A percentile compares a stretch with the other conserved stretches of the same genome.
Conservation (phyloP, 73 alveolate genomes). For the Blepharisma japonicum region DNA sequence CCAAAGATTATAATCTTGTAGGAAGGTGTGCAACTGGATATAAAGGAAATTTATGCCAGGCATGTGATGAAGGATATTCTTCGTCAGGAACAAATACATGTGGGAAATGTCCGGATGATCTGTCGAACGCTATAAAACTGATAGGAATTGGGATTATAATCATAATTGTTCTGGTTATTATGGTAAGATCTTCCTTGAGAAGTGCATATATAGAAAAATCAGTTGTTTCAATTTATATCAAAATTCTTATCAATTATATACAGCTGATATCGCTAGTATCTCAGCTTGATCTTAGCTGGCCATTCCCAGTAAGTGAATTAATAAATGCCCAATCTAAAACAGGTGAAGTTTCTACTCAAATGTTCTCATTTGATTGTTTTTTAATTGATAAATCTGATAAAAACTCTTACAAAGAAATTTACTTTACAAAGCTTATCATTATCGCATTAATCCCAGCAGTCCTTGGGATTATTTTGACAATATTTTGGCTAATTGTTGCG, state of each 20-base stretch:
- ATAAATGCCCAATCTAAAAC: conserved; percentile 23
- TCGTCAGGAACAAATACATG: conserved; percentile 29
- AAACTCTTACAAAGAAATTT: background rate
- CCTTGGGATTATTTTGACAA: conserved; percentile 13
- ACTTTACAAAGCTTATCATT: conserved; percentile 3
- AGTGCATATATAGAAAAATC: conserved; percentile 35
- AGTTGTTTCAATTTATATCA: conserved; percentile 28
- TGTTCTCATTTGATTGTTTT: conserved; percentile 44
- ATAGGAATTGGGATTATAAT: background rate
- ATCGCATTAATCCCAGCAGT: conserved; percentile 18
- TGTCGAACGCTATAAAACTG: conserved; percentile 27
- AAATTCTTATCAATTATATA: conserved; percentile 39
- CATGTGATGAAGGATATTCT: conserved; percentile 39
- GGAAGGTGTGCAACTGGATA: conserved; percentile 17
- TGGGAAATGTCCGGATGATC: conserved; percentile 39
- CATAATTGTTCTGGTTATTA: conserved; percentile 24
- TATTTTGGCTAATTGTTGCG: background rate
- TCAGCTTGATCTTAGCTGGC: conserved; percentile 38
- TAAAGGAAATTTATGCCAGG: conserved; percentile 33
- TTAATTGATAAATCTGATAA: background rate
- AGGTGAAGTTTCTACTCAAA: conserved; percentile 2
- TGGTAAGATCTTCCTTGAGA: conserved; percentile 41
- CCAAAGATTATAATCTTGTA: background rate
- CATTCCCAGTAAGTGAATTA: conserved; percentile 22
- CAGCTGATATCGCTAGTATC: conserved; percentile 29